These are phyloP conservation scores for Penicillium sp. DNA, from an alignment of 2,329 filamentous ascomycete genomes.

Conservation along the genomic window DNA sequence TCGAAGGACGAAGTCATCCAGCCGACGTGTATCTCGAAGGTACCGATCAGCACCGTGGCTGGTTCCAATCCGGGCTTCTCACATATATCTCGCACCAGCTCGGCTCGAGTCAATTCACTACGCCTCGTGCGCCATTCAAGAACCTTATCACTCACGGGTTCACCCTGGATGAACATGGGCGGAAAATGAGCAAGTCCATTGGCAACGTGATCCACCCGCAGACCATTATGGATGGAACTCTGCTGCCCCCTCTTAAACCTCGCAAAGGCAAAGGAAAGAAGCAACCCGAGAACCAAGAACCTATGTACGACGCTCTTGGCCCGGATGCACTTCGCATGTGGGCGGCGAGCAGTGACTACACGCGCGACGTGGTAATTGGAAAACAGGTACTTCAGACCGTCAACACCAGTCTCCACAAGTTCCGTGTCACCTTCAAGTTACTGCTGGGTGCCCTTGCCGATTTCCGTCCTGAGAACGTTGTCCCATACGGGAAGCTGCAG, in stretches of 20 bases:
- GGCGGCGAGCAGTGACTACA: slow-evolving; percentile 91
- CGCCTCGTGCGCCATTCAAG: slow-evolving; percentile 68
- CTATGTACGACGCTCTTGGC: slow-evolving; percentile 68
- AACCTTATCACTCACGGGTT: slow-evolving; percentile 95
- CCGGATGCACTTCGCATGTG: slow-evolving; percentile 85
- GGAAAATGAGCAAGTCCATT: slow-evolving; percentile 97
- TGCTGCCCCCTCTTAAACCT: slow-evolving; percentile 67
- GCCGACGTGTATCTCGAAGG: slow-evolving; percentile 93
- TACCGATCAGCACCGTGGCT: slow-evolving; percentile 92
- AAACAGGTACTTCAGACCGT: slow-evolving; percentile 72
- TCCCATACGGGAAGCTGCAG: slow-evolving; percentile 52
- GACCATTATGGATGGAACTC: slow-evolving; percentile 79
- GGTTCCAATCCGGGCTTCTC: slow-evolving; percentile 95
- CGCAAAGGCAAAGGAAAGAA: slow-evolving; percentile 57
- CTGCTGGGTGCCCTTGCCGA: slow-evolving; percentile 71
- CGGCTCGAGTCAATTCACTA: slow-evolving; percentile 32
- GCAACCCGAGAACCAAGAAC: slow-evolving; percentile 33
- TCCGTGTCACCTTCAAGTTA: slow-evolving; percentile 86
- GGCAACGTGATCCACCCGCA: slow-evolving; percentile 81
- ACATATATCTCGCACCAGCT: slow-evolving; percentile 69
- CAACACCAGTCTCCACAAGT: slow-evolving; percentile 77
- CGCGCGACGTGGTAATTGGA: slow-evolving; percentile 79
- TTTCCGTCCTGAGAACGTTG: slow-evolving; percentile 45
- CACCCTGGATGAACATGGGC: slow-evolving; percentile 81
- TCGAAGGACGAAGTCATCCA: slow-evolving; percentile 29